Base-by-base conservation (phyloP, 2,329 filamentous ascomycete genomes). In the Talaromyces verruculosus region DNA sequence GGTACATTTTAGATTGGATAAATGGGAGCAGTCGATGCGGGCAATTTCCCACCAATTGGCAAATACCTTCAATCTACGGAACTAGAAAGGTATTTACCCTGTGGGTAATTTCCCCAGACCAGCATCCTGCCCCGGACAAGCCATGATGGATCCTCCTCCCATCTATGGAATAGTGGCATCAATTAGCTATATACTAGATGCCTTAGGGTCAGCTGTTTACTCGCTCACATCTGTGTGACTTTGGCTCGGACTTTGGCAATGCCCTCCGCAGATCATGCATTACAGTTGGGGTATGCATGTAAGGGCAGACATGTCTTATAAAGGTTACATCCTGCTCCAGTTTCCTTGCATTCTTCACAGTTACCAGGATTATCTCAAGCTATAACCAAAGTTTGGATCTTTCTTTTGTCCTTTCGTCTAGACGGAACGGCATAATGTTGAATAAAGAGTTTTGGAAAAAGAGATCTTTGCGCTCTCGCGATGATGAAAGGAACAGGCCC, bases 381-480 rank as follows among this genome's bases (percentile, higher is more conserved):
- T 4, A 11, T n/a, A 43, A 43, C 13, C 7, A n/a, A 19, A 19
- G n/a, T n/a, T 10, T 19, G 8, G 17, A 19, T 1, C 7, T 19
- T 19, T 19, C 4, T 43, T 19, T 43, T 43, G 41, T 43, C n/a
- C 41, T n/a, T 22, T 47, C 19, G 10, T 22, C 3, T 11, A 47
- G 19, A 3, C 41, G 10, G 10, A 22, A 47, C 10, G 7, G 22
- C 19, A 22, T 10, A 11, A 22, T 47, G 43, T 10, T n/a, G 19
- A 22, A 8, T 11, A 60, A 41, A 19, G 57, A 6, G 7, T 60
- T 60, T 30, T 60, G 57, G 57, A 60, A 60, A 35, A 60, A 41
- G 57, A 25, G 57, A 28, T 60, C 57, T 25, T 19, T 60, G 30
- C 57, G 57, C 17, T 39, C 28, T 45, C 57, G 19, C 19, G 57